These are phyloP conservation scores for Thermomucor indicae-seudaticae DNA, from an alignment of 371 early-diverging fungal genomes.

Conservation along the genomic window DNA sequence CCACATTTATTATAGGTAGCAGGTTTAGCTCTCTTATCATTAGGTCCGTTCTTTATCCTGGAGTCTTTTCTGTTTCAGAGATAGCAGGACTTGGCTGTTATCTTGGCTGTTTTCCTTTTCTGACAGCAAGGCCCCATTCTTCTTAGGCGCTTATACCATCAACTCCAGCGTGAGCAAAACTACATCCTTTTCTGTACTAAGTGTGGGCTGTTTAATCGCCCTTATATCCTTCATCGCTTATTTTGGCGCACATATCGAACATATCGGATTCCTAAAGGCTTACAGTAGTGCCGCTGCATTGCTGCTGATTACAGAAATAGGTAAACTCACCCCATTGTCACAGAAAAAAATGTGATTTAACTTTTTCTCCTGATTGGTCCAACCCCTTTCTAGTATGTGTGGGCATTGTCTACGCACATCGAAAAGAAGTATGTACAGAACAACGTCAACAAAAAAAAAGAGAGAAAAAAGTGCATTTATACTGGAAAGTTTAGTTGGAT, in stretches of 20 bases:
- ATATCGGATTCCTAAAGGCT: slow-evolving; percentile 27
- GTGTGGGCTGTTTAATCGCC: slow-evolving; percentile 20
- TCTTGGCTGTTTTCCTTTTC: too few relatives aligned
- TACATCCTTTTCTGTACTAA: slow-evolving; percentile 12
- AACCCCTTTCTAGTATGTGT: slow-evolving; percentile 5
- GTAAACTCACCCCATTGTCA: too few relatives aligned
- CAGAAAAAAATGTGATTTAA: too few relatives aligned
- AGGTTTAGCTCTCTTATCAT: slow-evolving; percentile 5
- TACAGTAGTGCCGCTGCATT: slow-evolving; percentile 28
- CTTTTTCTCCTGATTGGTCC: background rate
- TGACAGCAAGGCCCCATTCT: too few relatives aligned
- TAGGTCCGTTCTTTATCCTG: too few relatives aligned
- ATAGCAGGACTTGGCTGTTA: too few relatives aligned
- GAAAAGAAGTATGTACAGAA: slow-evolving; percentile 7
- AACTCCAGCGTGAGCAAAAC: slow-evolving; percentile 23
- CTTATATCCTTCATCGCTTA: slow-evolving; percentile 27
- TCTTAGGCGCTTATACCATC: slow-evolving; percentile 32
- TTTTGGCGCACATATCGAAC: slow-evolving; percentile 33
- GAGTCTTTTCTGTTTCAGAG: too few relatives aligned
- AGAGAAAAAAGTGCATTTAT: background rate
- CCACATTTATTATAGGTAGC: slow-evolving; percentile 14
- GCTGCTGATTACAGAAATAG: slow-evolving; percentile 22
- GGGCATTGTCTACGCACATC: slow-evolving; percentile 6
- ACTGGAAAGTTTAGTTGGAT: slow-evolving; percentile 13
- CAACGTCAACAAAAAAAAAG: too few relatives aligned